These are phyloP conservation scores for Tetrapyrgos nigripes DNA, from an alignment of 1,284 basidiomycete species.

Conservation along the genomic window DNA sequence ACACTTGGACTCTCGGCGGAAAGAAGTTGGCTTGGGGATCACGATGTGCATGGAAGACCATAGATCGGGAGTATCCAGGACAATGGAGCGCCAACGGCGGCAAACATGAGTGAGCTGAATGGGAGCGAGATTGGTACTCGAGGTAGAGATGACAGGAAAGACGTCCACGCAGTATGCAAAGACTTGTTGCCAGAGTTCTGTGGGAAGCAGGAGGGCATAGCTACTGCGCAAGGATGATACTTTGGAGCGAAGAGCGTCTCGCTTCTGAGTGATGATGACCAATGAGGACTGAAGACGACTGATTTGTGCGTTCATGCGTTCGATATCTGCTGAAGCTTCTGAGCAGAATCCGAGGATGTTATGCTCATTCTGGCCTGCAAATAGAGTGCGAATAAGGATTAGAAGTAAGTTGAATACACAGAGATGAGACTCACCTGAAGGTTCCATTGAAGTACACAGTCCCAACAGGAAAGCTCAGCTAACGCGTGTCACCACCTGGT, in stretches of 20 bases:
- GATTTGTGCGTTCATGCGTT: slow-evolving; percentile 5
- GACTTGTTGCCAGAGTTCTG: slow-evolving; percentile 8
- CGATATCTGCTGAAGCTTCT: neutral
- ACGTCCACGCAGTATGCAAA: neutral
- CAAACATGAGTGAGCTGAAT: slow-evolving; percentile 21
- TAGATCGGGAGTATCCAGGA: slow-evolving; percentile 14
- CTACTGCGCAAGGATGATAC: neutral
- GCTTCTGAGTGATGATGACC: neutral
- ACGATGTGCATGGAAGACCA: slow-evolving; percentile 13
- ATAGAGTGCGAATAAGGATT: neutral
- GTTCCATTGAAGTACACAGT: neutral
- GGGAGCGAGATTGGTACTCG: slow-evolving; percentile 10
- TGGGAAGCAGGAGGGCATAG: slow-evolving; percentile 1
- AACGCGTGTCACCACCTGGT: too few relatives aligned
- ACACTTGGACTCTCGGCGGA: neutral
- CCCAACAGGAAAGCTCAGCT: neutral
- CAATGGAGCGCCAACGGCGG: slow-evolving; percentile 17
- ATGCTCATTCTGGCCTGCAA: neutral
- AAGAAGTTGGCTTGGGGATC: slow-evolving; percentile 1
- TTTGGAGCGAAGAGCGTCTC: slow-evolving; percentile 3
- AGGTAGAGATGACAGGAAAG: slow-evolving; percentile 5
- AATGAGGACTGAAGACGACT: neutral
- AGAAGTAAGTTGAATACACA: neutral
- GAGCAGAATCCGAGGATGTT: neutral
- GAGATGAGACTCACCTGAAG: neutral